Conservation (phyloP, 1,139 yeast genomes). For the Geotrichum citri-aurantii region DNA sequence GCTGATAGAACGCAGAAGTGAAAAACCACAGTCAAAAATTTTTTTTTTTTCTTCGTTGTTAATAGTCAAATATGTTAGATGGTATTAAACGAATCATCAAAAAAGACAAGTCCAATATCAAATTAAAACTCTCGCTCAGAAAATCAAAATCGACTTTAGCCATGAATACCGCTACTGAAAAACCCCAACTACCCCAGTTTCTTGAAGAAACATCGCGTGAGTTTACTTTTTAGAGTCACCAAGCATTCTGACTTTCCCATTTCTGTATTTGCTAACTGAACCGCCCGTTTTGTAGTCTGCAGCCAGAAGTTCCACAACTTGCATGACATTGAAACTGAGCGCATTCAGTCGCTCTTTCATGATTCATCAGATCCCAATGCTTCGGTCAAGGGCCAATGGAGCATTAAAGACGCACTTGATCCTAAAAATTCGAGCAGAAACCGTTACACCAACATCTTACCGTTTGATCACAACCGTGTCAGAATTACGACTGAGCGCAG, state of each 20-base stretch:
- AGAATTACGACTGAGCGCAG: slow-evolving; percentile 33
- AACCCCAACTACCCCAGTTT: neutral
- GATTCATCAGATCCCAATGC: neutral
- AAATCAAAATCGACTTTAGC: neutral
- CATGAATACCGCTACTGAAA: neutral
- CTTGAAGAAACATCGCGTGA: slow-evolving; percentile 5
- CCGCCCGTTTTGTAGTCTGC: neutral
- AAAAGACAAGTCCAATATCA: neutral
- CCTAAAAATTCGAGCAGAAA: slow-evolving; percentile 7
- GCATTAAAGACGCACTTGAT: slow-evolving; percentile 1
- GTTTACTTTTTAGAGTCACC: neutral
- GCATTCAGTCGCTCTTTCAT: neutral
- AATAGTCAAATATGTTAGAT: neutral
- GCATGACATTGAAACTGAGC: slow-evolving; percentile 7
- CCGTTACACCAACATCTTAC: slow-evolving; percentile 43
- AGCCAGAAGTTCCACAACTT: slow-evolving; percentile 5
- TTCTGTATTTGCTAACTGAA: neutral
- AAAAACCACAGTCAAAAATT: neutral
- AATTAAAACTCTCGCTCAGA: neutral
- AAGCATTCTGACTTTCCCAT: neutral
- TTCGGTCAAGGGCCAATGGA: slow-evolving; percentile 2
- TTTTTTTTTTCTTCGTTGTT: neutral
- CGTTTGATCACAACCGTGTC: slow-evolving; percentile 55
- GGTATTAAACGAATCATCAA: neutral
- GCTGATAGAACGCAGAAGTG: neutral